Evolutionary conservation across 805 yeast genomes (phyloP).

Genomic region (Cyberlindnera amylophila): DNA sequence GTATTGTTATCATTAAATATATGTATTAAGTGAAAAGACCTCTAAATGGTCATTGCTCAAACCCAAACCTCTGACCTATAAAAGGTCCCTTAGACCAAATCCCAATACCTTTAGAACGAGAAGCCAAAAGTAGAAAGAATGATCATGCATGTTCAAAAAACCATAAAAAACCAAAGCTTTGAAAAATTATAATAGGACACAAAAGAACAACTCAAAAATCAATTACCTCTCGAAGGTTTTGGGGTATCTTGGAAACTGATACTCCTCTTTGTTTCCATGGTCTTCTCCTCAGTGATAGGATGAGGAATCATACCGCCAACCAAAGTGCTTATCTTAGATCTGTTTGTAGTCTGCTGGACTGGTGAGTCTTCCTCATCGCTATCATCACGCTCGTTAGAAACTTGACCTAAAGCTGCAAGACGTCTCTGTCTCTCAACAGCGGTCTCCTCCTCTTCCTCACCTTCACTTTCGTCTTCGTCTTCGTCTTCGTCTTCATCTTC

Average conservation of each 20-base stretch:
- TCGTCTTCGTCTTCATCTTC: conserved; percentile 27
- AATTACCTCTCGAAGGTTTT: conserved; percentile 4
- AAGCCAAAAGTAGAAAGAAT: no score
- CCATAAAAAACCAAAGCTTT: neutral
- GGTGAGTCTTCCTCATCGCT: conserved; percentile 31
- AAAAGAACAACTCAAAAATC: neutral
- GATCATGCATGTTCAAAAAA: neutral
- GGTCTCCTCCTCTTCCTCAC: conserved; percentile 22
- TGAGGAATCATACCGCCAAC: conserved; percentile 9
- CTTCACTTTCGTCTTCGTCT: conserved; percentile 18
- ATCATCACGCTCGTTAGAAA: conserved; percentile 24
- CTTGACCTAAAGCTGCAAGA: conserved; percentile 20
- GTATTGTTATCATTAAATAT: neutral
- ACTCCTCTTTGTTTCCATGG: conserved; percentile 2
- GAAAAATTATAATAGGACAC: neutral
- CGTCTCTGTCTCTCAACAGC: conserved; percentile 22
- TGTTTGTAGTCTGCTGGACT: conserved; percentile 19
- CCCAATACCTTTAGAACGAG: neutral
- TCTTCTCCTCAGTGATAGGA: conserved; percentile 26
- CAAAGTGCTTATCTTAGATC: conserved; percentile 8
- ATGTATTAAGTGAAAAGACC: neutral
- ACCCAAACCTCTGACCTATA: neutral
- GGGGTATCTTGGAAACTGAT: conserved; percentile 10
- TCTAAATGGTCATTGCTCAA: neutral
- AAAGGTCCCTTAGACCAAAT: neutral